A percentile compares a stretch with the other conserved stretches of the same genome.
Conservation (phyloP, 192 early-diverging fungal species). For the Allomyces macrogynus region DNA sequence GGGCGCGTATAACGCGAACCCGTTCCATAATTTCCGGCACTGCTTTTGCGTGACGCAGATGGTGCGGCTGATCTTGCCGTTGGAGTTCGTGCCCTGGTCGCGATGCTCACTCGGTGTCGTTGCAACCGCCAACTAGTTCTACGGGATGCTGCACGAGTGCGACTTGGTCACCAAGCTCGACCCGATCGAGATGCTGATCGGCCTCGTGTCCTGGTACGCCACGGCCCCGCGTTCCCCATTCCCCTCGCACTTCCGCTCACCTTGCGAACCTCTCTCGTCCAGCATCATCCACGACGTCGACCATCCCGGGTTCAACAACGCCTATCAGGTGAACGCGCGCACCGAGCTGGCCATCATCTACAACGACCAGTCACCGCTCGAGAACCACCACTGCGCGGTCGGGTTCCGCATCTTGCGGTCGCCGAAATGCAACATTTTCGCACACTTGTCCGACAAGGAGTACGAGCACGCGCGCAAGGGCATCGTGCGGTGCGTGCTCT, state of each 20-base stretch:
- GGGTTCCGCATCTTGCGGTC: neutral
- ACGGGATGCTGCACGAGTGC: neutral
- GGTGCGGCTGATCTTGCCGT: conserved; percentile 2
- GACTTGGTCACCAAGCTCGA: neutral
- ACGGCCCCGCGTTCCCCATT: too few relatives aligned
- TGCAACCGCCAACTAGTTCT: too few relatives aligned
- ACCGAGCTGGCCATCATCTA: conserved; percentile 53
- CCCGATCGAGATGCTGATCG: neutral
- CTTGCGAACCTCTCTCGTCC: too few relatives aligned
- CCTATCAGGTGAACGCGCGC: conserved; percentile 71
- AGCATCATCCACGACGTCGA: neutral
- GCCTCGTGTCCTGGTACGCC: neutral
- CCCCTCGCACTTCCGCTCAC: too few relatives aligned
- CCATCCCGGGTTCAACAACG: conserved; percentile 76
- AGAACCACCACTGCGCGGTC: conserved; percentile 62
- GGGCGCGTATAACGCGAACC: conserved; percentile 5
- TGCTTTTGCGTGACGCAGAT: conserved; percentile 26
- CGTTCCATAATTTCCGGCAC: conserved; percentile 28
- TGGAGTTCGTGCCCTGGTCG: too few relatives aligned
- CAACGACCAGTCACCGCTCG: conserved; percentile 62
- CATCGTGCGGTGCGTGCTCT: conserved; percentile 24
- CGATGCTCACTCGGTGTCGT: too few relatives aligned
- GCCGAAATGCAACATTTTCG: neutral
- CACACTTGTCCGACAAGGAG: neutral
- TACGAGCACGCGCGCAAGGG: conserved; percentile 18